These are phyloP conservation scores for Tephrocybe rancida DNA, from an alignment of 768 basidiomycete species.

Conservation along the genomic window DNA sequence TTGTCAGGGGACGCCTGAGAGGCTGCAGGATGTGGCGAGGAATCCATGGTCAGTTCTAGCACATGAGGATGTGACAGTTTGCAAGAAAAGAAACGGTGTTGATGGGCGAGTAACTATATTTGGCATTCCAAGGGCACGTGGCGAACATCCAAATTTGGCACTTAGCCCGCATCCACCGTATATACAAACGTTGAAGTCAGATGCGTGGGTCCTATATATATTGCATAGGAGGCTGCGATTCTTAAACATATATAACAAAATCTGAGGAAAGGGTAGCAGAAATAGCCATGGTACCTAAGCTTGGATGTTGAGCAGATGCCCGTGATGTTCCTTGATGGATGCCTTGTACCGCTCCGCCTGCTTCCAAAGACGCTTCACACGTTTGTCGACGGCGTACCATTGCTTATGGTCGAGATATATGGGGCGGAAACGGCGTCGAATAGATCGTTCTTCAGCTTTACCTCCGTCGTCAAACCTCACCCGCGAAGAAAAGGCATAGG, in stretches of 20 bases:
- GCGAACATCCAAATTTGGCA: too few relatives aligned
- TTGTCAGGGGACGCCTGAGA: conserved; percentile 35
- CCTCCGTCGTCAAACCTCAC: conserved; percentile 18
- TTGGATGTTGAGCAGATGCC: conserved; percentile 8
- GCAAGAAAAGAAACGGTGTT: neutral
- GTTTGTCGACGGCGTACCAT: conserved; percentile 46
- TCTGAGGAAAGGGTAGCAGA: too few relatives aligned
- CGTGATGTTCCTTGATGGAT: conserved; percentile 14
- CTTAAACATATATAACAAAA: too few relatives aligned
- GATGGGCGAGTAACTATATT: neutral
- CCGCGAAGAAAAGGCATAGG: conserved; percentile 16
- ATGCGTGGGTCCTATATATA: too few relatives aligned
- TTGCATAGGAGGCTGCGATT: too few relatives aligned
- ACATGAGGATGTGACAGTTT: conserved; percentile 31
- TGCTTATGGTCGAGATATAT: conserved; percentile 52
- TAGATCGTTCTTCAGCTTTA: conserved; percentile 18
- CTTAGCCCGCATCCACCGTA: too few relatives aligned
- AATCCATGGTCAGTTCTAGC: conserved; percentile 37
- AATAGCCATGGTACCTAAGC: neutral
- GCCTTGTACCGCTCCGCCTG: conserved; percentile 23
- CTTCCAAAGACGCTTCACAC: conserved; percentile 31
- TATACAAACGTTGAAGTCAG: too few relatives aligned
- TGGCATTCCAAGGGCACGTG: neutral
- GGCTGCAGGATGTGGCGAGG: conserved; percentile 12
- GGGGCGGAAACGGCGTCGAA: conserved; percentile 44